These are phyloP conservation scores for Macrocybe gigantea DNA, from an alignment of 768 basidiomycete genomes.

Conservation along the genomic window DNA sequence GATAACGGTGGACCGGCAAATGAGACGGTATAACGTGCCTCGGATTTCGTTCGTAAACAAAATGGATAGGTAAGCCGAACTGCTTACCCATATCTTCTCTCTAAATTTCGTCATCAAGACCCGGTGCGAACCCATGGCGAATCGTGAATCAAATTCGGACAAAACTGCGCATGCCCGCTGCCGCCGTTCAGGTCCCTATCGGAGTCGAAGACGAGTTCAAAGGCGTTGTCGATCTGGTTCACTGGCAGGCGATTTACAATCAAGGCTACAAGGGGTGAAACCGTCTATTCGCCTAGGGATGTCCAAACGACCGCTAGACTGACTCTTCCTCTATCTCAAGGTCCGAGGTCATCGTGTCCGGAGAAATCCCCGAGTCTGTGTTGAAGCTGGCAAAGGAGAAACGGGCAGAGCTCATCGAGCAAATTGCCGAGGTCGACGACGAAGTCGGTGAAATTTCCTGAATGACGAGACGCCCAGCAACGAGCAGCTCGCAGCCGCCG, in stretches of 20 bases:
- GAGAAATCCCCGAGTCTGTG: conserved; percentile 81
- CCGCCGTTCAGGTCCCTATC: conserved; percentile 94
- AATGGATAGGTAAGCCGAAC: conserved; percentile 76
- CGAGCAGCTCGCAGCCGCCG: conserved; percentile 71
- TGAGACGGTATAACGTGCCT: conserved; percentile 95
- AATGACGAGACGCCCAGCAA: conserved; percentile 75
- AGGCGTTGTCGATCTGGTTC: conserved; percentile 91
- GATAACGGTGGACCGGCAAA: conserved; percentile 97
- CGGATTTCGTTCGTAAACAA: conserved; percentile 97
- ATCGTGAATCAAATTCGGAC: conserved; percentile 87
- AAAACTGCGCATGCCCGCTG: conserved; percentile 89
- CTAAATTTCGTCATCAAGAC: conserved; percentile 36
- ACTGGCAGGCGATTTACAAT: conserved; percentile 94
- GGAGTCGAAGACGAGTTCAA: conserved; percentile 82
- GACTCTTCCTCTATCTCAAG: conserved; percentile 29
- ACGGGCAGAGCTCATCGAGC: conserved; percentile 87
- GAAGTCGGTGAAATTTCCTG: conserved; percentile 84
- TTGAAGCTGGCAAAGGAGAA: conserved; percentile 75
- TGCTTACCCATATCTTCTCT: not conserved
- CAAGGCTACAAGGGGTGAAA: conserved; percentile 89
- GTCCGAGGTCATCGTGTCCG: conserved; percentile 68
- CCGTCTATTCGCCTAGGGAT: not conserved
- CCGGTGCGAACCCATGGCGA: conserved; percentile 96
- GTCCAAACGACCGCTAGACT: not conserved
- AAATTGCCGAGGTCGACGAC: conserved; percentile 95